Percentiles rank a stretch among this genome's conserved stretches.
These are phyloP conservation scores for Ceratocystis smalleyi DNA, from an alignment of 2,329 filamentous ascomycete genomes.

Conservation along the genomic window DNA sequence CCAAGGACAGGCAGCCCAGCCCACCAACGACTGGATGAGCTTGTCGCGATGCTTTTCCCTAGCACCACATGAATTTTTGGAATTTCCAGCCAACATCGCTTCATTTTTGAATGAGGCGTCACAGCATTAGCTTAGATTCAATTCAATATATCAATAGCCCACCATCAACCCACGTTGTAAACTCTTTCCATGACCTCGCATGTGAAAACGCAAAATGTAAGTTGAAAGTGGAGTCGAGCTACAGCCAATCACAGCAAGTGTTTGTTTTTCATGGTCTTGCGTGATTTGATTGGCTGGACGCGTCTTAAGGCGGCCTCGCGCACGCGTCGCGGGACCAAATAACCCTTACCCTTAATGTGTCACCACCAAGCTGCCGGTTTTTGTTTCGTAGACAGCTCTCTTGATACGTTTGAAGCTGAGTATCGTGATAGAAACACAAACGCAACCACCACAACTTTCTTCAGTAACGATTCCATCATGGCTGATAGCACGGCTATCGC, in stretches of 20 bases:
- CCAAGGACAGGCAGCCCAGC: background rate
- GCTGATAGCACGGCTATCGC: slow-evolving; percentile 6
- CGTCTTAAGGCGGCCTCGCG: slow-evolving; percentile 3
- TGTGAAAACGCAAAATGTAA: background rate
- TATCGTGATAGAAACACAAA: background rate
- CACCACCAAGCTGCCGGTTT: too few relatives aligned
- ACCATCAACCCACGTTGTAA: background rate
- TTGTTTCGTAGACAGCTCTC: too few relatives aligned
- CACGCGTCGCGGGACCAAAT: slow-evolving; percentile 13
- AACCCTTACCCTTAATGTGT: background rate
- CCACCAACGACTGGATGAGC: background rate
- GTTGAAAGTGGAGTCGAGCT: background rate
- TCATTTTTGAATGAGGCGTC: background rate
- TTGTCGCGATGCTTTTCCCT: background rate
- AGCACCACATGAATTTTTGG: background rate
- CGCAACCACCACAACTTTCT: background rate
- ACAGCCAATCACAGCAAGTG: slow-evolving; percentile 4
- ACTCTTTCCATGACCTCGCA: background rate
- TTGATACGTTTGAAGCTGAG: too few relatives aligned
- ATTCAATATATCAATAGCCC: background rate
- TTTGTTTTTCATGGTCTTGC: background rate
- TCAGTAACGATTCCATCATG: slow-evolving; percentile 4
- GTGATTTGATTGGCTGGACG: slow-evolving; percentile 10
- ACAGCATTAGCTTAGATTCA: background rate
- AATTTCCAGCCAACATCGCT: background rate